Evolutionary conservation across 1,139 yeast species (phyloP).

Genomic region (Wickerhamiella pararugosa): DNA sequence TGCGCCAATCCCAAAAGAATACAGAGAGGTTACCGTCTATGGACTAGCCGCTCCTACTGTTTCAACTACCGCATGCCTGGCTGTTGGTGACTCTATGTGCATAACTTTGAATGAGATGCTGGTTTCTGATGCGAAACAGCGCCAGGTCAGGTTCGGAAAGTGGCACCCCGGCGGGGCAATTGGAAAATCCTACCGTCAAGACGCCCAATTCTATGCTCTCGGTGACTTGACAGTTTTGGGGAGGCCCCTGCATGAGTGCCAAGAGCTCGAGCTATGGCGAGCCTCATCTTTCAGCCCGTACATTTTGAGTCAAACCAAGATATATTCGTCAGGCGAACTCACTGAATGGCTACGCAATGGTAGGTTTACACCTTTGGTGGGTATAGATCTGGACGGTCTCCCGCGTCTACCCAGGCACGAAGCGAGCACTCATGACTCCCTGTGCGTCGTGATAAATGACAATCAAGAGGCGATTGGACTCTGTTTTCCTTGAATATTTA

Average conservation of each 20-base stretch:
- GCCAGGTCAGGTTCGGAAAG: conserved; percentile 45
- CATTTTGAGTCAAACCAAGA: background rate
- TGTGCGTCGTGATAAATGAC: conserved; percentile 4
- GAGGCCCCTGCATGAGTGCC: conserved; percentile 5
- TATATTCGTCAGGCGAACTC: conserved; percentile 1
- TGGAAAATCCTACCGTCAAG: conserved; percentile 35
- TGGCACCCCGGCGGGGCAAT: conserved; percentile 89
- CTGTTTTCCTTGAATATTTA: no score
- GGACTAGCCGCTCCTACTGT: conserved; percentile 85
- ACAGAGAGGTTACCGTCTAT: conserved; percentile 50
- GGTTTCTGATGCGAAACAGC: conserved; percentile 37
- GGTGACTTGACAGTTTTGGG: conserved; percentile 6
- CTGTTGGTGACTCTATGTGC: conserved; percentile 65
- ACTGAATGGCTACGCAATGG: conserved; percentile 5
- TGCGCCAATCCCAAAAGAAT: conserved; percentile 44
- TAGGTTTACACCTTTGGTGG: background rate
- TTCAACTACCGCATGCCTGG: conserved; percentile 61
- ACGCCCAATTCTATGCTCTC: background rate
- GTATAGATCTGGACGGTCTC: background rate
- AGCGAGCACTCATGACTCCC: background rate
- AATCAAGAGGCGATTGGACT: background rate
- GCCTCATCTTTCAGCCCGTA: conserved; percentile 3
- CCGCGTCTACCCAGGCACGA: background rate
- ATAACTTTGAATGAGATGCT: conserved; percentile 58
- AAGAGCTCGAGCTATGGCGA: conserved; percentile 13